These are phyloP conservation scores for Pseudocercospora cruenta DNA, from an alignment of 2,329 filamentous ascomycete species.

Conservation along the genomic window DNA sequence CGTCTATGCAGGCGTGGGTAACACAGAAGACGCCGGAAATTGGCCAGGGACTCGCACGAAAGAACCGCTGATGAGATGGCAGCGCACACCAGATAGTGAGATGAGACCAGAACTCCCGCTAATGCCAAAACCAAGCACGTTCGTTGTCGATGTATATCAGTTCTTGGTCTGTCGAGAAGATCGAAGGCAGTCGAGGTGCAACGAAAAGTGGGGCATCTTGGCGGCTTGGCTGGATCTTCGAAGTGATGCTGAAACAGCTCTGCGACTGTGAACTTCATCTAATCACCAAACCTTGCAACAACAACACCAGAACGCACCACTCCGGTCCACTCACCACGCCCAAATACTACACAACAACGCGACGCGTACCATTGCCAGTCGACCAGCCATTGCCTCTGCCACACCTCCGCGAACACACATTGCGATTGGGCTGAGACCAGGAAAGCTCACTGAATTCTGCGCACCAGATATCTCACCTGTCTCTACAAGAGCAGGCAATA, in stretches of 20 bases:
- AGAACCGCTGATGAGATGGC: no score
- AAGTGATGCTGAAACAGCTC: not conserved
- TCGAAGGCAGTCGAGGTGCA: not conserved
- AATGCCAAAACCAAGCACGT: no score
- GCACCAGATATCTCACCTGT: not conserved
- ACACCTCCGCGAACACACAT: not conserved
- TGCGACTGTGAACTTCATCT: not conserved
- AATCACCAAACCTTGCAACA: not conserved
- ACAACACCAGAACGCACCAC: not conserved
- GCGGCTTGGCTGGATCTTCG: not conserved
- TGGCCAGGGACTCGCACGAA: no score
- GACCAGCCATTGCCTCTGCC: not conserved
- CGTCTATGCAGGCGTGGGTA: no score
- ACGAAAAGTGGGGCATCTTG: not conserved
- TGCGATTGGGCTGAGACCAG: conserved; percentile 2
- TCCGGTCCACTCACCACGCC: not conserved
- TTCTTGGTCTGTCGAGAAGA: not conserved
- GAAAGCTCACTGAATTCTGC: conserved; percentile 9
- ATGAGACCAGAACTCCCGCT: no score
- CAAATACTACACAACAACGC: not conserved
- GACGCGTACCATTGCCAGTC: not conserved
- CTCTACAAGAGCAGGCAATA: not conserved
- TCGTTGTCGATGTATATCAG: no score
- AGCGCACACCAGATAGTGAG: no score
- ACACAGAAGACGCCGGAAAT: no score